Evolutionary conservation across 441 rosid species (phyloP), one percentile per base, ranked within the genome.

Genomic region (Monsonia emarginata): DNA sequence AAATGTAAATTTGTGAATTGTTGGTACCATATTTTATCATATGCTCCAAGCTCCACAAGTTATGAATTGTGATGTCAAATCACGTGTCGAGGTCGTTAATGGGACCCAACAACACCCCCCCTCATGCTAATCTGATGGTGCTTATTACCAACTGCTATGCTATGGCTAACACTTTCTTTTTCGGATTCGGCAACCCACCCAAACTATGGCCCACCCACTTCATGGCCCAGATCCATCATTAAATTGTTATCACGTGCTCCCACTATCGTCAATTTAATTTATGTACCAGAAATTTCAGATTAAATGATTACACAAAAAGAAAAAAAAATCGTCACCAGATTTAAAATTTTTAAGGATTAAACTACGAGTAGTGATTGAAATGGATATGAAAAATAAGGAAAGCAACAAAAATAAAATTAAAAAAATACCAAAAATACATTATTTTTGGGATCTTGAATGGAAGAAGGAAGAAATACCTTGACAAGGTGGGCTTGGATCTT

Each of bases 401-500:
- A n/a, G n/a, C n/a, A n/a, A n/a, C n/a, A n/a, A n/a, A n/a, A n/a
- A n/a, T n/a, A n/a, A n/a, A n/a, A n/a, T n/a, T n/a, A n/a, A n/a
- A n/a, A n/a, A n/a, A n/a, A n/a, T n/a, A n/a, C n/a, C n/a, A 46
- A 40, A 18, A 3, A 34, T 5, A 34, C 48, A 11, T 4, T 61
- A 18, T 1, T 44, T 61, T 22, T 31, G 6, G 18, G 18, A 42
- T 9, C 2, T 5, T 46, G 25, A 58, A 42, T 22, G 36, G 19
- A 24, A n/a, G n/a, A n/a, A n/a, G n/a, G n/a, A n/a, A n/a, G n/a
- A 16, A 31, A 34, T 34, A 65, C 69, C 65, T 58, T 65, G 74
- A 48, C 69, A 46, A 46, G 74, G 56, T 22, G 65, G 52, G 0
- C 52, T 65, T 71, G 74, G 69, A 65, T 71, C 74, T 60, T 71